Evolutionary conservation across 2,329 filamentous ascomycete genomes (phyloP), one percentile per base, ranked within the genome.

Genomic region (Fusarium sororula): DNA sequence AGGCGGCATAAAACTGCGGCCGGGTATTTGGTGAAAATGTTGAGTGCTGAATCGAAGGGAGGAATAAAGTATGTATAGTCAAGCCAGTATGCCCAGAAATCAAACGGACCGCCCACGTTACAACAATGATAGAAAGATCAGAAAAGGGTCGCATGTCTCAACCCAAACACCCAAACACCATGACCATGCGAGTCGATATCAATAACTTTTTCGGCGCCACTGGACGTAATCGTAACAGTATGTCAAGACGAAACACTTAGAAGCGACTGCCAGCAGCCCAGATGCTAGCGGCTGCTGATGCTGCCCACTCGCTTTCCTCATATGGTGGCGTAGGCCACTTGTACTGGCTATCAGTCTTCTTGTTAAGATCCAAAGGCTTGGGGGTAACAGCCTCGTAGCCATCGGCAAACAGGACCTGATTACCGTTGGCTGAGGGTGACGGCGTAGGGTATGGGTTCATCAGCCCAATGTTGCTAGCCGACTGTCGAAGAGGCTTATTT

Each of bases 261-360:
- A 91, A 89, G 75, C 89, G 87, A 81, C 88, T 91, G 73, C 92
- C 90, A 38, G 91, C 90, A 60, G 92, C 92, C 86, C 93, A 93
- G 75, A 95, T 95, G 83, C 93, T 95, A 11, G 94, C 93, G 17
- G 94, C 90, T 37, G 94, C 93, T 47, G 93, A 92, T 14, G 93
- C 91, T 24, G 93, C 94, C 96, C 95, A 98, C 81, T 98, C 95
- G 72, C 92, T 91, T 78, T 97, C 95, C 79, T 98, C 95, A 77
- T 98, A 98, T 7, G 96, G 96, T 28, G 96, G 96, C 22, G 96
- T 98, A 7, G 95, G 96, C 93, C 95, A 98, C 84, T 98, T 96
- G 78, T 89, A 86, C 71, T 88, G 84, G 26, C 78, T 84, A 18
- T 83, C 81, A 3, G 84, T 78, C 85, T 89, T 88, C 80, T 90